phyloP scores from a whole-genome alignment of 1,284 basidiomycete genomes.

The Malassezia vespertilionis region DNA sequence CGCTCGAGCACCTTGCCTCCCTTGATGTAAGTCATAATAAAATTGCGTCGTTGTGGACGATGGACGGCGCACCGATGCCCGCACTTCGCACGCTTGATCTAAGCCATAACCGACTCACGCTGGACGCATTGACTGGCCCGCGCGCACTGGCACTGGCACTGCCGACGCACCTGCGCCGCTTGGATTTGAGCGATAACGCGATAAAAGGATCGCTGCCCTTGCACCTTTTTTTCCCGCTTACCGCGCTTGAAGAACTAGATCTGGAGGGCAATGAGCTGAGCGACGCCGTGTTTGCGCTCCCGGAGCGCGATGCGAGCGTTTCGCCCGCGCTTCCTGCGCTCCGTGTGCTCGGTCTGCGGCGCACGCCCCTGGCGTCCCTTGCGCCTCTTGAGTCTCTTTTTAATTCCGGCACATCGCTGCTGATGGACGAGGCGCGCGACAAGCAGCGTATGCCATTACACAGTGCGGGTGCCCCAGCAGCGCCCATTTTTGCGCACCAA shows the following conservation, averaged over 20 bases:
- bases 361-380: slow-evolving; percentile 34
- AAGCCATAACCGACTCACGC: slow-evolving; percentile 28
- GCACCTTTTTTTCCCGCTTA: slow-evolving; percentile 12
- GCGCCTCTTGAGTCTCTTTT: slow-evolving; percentile 25
- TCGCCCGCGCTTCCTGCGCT: slow-evolving; percentile 11
- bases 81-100: slow-evolving; percentile 27
- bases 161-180: slow-evolving; percentile 22
- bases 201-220: slow-evolving; percentile 30
- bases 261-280: slow-evolving; percentile 32
- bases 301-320: neutral
- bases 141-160: slow-evolving; percentile 14
- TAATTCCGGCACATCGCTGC: slow-evolving; percentile 19
- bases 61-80: slow-evolving; percentile 17
- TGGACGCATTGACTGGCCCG: slow-evolving; percentile 23
- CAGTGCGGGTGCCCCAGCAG: neutral
- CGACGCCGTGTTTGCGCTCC: slow-evolving; percentile 26
- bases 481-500: slow-evolving; percentile 18
- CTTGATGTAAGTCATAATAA: slow-evolving; percentile 39
- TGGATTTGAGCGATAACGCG: slow-evolving; percentile 30
- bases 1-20: slow-evolving; percentile 27
- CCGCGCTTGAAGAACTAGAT: slow-evolving; percentile 24
- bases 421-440: slow-evolving; percentile 7
- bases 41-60: slow-evolving; percentile 28
- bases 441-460: neutral
- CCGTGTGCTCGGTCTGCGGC: slow-evolving; percentile 25